These are phyloP conservation scores for Naganishia albida DNA, from an alignment of 1,284 basidiomycete genomes.

Conservation along the genomic window DNA sequence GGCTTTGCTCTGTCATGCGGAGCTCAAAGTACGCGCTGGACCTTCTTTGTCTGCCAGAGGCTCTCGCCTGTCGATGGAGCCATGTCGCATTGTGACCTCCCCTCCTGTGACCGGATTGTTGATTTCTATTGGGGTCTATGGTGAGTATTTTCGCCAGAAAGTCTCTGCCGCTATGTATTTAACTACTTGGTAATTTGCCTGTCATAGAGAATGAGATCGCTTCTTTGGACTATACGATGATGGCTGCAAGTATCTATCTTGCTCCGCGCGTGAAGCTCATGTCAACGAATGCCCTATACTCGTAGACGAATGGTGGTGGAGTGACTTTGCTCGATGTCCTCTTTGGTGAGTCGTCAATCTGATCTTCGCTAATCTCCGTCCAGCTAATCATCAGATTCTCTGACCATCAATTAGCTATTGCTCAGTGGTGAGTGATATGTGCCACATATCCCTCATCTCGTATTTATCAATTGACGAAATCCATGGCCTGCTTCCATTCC, in stretches of 20 bases:
- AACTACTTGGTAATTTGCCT: background rate
- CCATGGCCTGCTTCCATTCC: too few relatives aligned
- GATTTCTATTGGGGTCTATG: background rate
- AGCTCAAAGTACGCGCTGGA: background rate
- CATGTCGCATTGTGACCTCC: background rate
- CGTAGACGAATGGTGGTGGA: slow-evolving; percentile 10
- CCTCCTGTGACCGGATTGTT: slow-evolving; percentile 2
- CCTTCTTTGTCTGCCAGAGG: background rate
- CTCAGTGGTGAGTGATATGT: slow-evolving; percentile 4
- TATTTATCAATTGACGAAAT: background rate
- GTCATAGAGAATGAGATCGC: background rate
- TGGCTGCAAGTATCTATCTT: slow-evolving; percentile 2
- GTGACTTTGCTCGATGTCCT: slow-evolving; percentile 14
- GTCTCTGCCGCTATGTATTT: background rate
- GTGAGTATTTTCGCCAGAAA: too few relatives aligned
- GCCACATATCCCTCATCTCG: background rate
- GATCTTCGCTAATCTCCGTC: background rate
- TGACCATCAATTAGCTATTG: background rate
- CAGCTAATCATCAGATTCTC: background rate
- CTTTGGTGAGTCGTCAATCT: background rate
- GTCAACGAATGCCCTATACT: background rate
- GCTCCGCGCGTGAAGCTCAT: background rate
- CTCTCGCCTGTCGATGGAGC: background rate
- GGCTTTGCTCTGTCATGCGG: background rate
- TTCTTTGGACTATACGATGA: background rate